Base-by-base conservation (phyloP, 176 grass and related monocot genomes). In the Secale cereale region DNA sequence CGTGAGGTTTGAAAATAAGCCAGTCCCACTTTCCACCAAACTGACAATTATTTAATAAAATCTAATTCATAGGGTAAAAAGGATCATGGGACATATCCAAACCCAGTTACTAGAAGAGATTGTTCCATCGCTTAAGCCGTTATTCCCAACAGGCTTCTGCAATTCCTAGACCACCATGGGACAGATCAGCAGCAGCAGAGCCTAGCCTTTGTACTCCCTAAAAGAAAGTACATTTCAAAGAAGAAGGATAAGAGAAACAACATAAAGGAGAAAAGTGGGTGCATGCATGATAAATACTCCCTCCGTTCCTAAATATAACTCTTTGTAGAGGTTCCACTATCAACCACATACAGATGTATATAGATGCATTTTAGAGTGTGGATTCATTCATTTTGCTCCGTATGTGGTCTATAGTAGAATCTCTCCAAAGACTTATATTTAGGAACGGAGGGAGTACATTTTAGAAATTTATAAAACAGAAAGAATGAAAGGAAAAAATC, bases 131-230 rank as follows among this genome's bases (percentile, higher is more conserved):
- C 59, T 98, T 95, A 48, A 95, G 91, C 31, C 91, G 73, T 78
- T 98, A 98, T 76, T 98, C 93, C 96, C 91, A 98, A 74, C 90
- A 95, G 26, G 80, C 74, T 89, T 98, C 93, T 37, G 87, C 80
- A 78, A 98, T 93, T 46, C 96, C 93, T 35, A 98, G 87, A 70
- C 88, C 89, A 86, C 90, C 93, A 76, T 95, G 96, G 60, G 87
- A 91, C 93, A 98, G 91, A 81, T 95, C 96, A 84, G 91, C 91
- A 75, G 93, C 91, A 79, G 89, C 91, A 32, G 93, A 92, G 79
- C 93, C 96, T 45, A 98, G 84, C 46, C 96, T 95, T 79, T 91
- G 78, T 19, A 98, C 96, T 56, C 93, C 93, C 93, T 98, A 15
- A 65, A 84, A 80, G 27, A 68, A 43, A 10, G 27, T 50, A 50